Conservation (phyloP, 2,329 filamentous ascomycete species). For the Epichloe typhina region DNA sequence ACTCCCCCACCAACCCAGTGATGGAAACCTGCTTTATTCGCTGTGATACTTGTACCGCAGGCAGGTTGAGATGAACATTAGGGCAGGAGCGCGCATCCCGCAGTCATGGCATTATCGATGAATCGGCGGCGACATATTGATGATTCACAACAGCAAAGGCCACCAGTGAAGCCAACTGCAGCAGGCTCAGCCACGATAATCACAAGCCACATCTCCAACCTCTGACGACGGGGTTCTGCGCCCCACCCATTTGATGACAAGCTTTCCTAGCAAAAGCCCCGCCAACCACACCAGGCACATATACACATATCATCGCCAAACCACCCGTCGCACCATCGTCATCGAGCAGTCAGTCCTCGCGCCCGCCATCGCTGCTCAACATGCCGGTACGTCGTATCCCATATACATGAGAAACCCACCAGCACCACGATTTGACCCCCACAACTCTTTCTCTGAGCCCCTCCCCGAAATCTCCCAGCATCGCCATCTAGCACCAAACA, state of each 20-base stretch:
- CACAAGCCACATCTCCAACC: not conserved
- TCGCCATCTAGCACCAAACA: not conserved
- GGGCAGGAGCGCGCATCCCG: no score
- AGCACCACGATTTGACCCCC: not conserved
- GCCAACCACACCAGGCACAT: not conserved
- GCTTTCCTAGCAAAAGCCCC: not conserved
- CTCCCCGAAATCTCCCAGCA: not conserved
- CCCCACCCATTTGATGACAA: not conserved
- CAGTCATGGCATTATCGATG: no score
- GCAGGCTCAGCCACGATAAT: not conserved
- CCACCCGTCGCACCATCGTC: conserved; percentile 9
- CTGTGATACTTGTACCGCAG: no score
- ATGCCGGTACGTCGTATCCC: not conserved
- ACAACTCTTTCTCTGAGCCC: not conserved
- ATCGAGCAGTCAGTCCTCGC: conserved; percentile 9
- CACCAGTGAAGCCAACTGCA: not conserved
- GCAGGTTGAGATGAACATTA: no score
- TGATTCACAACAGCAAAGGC: no score
- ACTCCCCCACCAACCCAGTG: no score
- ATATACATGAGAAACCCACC: not conserved
- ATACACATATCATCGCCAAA: conserved; percentile 1
- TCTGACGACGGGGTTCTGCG: not conserved
- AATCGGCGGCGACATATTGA: no score
- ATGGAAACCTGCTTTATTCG: no score
- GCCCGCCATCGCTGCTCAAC: conserved; percentile 18